A percentile compares a stretch with the other conserved stretches of the same genome.
phyloP scores from a whole-genome alignment of 169 alveolate species.

The Plasmodium fragile region DNA sequence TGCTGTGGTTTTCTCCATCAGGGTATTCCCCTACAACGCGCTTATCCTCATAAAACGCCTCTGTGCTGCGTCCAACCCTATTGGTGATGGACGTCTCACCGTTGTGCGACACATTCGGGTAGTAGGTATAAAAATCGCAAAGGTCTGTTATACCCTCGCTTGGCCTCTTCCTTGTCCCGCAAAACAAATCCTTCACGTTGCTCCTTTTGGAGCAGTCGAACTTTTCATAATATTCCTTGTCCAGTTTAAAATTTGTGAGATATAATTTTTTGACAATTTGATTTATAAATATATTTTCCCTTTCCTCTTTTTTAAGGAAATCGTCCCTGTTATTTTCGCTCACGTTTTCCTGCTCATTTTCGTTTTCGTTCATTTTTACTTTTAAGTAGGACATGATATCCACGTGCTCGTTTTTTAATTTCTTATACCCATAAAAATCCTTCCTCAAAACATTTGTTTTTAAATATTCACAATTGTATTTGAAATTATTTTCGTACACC shows the following conservation, averaged over 20 bases:
- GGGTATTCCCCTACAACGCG: background rate
- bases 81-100: background rate
- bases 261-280: slow-evolving; percentile 62
- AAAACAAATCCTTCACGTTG: slow-evolving; percentile 18
- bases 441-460: slow-evolving; percentile 38
- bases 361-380: slow-evolving; percentile 66
- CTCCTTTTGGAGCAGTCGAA: slow-evolving; percentile 20
- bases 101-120: background rate
- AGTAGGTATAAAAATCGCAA: background rate
- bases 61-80: background rate
- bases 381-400: slow-evolving; percentile 60
- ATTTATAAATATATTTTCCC: slow-evolving; percentile 52
- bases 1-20: background rate
- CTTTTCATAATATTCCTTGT: slow-evolving; percentile 40
- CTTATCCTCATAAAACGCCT: background rate
- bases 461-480: slow-evolving; percentile 6
- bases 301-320: slow-evolving; percentile 51
- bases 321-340: slow-evolving; percentile 28
- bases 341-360: slow-evolving; percentile 47
- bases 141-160: background rate
- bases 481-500: background rate
- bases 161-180: background rate
- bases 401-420: slow-evolving; percentile 41
- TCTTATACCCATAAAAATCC: slow-evolving; percentile 47
- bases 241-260: slow-evolving; percentile 66